Evolutionary conservation across 495 filamentous ascomycete species (phyloP).

Genomic region (Articulospora tetracladia): DNA sequence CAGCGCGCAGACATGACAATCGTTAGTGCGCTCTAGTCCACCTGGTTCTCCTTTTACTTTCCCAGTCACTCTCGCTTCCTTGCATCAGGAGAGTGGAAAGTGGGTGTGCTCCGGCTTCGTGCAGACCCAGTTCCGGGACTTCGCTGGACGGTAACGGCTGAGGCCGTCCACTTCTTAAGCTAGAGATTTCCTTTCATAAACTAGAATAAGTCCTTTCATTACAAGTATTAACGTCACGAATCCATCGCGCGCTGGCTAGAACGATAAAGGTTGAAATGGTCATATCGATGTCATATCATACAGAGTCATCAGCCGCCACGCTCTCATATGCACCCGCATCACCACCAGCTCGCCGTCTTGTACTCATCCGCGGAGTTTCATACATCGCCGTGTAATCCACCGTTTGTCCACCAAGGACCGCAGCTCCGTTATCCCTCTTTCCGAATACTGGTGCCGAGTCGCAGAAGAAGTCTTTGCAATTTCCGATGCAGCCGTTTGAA

Average conservation of each 20-base stretch:
- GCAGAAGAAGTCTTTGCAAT: constrained; percentile 96
- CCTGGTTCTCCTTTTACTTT: too few species aligned
- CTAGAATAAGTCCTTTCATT: neutral
- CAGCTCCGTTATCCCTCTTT: constrained; percentile 65
- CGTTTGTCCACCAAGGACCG: constrained; percentile 68
- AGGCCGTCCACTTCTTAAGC: neutral
- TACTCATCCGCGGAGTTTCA: constrained; percentile 71
- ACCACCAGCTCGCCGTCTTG: constrained; percentile 29
- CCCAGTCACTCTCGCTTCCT: neutral
- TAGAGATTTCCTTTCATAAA: neutral
- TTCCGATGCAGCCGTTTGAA: constrained; percentile 72
- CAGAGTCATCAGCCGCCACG: constrained; percentile 32
- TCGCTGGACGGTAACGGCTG: too few species aligned
- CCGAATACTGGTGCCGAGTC: constrained; percentile 82
- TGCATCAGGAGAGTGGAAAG: neutral
- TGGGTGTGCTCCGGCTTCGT: neutral
- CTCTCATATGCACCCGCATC: constrained; percentile 29
- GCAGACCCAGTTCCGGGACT: neutral
- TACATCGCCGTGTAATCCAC: constrained; percentile 90
- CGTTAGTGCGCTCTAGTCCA: neutral
- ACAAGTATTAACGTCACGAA: neutral
- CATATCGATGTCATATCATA: constrained; percentile 18
- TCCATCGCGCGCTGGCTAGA: neutral
- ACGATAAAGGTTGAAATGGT: neutral
- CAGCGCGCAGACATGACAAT: too few species aligned